Percentiles rank a stretch among this genome's conserved stretches.
Conservation (phyloP, 2,329 filamentous ascomycete genomes). For the Colletotrichum scovillei region DNA sequence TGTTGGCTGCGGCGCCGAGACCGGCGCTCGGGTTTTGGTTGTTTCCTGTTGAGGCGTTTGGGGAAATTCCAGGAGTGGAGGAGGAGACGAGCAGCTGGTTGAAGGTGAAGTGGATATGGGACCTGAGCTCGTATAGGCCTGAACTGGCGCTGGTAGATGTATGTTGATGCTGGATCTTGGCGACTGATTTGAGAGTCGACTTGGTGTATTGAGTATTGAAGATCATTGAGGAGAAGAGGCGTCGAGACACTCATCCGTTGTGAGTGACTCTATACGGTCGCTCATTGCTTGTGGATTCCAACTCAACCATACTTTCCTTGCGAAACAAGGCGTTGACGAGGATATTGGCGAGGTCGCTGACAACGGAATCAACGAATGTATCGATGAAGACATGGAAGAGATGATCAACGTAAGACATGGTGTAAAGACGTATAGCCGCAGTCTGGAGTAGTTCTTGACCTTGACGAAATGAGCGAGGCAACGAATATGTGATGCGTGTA, state of each 20-base stretch:
- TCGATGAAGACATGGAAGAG: too few relatives aligned
- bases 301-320: too few relatives aligned
- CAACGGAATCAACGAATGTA: too few relatives aligned
- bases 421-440: too few relatives aligned
- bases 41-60: slow-evolving; percentile 14
- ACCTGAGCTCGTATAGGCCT: slow-evolving; percentile 11
- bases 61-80: not conserved
- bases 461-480: too few relatives aligned
- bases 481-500: too few relatives aligned
- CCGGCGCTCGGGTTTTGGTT: slow-evolving; percentile 32
- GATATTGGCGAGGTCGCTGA: too few relatives aligned
- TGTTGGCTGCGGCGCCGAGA: slow-evolving; percentile 18
- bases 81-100: not conserved
- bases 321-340: too few relatives aligned
- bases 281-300: too few relatives aligned
- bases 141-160: slow-evolving; percentile 18
- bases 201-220: not conserved
- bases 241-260: not conserved
- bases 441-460: too few relatives aligned
- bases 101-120: not conserved
- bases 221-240: not conserved
- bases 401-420: too few relatives aligned
- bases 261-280: not conserved
- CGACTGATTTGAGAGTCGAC: not conserved
- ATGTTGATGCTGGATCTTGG: not conserved